Conservation (phyloP, 345 rosid genomes). For the Kandelia obovata region DNA sequence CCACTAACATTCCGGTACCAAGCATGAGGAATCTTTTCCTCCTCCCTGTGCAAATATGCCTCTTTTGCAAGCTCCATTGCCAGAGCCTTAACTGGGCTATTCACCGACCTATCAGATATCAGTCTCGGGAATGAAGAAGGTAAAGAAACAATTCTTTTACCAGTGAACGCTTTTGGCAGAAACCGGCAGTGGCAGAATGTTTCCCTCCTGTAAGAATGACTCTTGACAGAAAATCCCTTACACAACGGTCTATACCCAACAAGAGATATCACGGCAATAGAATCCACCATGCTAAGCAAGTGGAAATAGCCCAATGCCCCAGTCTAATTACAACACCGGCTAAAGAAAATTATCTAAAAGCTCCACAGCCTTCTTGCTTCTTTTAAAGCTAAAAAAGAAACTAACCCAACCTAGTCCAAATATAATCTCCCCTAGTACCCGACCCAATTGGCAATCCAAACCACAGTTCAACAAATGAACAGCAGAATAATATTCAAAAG, state of each 20-base stretch:
- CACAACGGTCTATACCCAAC: conserved; percentile 48
- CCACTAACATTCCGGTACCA: conserved; percentile 47
- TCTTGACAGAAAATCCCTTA: conserved; percentile 38
- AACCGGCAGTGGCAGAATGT: conserved; percentile 27
- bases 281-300: conserved; percentile 58
- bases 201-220: conserved; percentile 32
- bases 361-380: conserved; percentile 6
- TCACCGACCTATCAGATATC: conserved; percentile 23
- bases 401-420: conserved; percentile 7
- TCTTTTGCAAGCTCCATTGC: conserved; percentile 71
- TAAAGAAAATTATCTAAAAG: not conserved
- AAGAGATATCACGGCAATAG: conserved; percentile 59
- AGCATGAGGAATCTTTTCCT: conserved; percentile 38
- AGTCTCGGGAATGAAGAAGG: conserved; percentile 31
- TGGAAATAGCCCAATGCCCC: conserved; percentile 6
- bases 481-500: conserved; percentile 14
- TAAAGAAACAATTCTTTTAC: conserved; percentile 32
- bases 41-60: conserved; percentile 57
- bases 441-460: conserved; percentile 17
- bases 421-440: conserved; percentile 1
- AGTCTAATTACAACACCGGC: conserved; percentile 7
- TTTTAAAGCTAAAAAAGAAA: conserved; percentile 4
- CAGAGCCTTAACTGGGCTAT: conserved; percentile 48
- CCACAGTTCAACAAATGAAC: conserved; percentile 8
- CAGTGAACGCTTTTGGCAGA: conserved; percentile 30